Evolutionary conservation across 805 yeast species (phyloP).

Genomic region (Tetrapisispora taiwanensis): DNA sequence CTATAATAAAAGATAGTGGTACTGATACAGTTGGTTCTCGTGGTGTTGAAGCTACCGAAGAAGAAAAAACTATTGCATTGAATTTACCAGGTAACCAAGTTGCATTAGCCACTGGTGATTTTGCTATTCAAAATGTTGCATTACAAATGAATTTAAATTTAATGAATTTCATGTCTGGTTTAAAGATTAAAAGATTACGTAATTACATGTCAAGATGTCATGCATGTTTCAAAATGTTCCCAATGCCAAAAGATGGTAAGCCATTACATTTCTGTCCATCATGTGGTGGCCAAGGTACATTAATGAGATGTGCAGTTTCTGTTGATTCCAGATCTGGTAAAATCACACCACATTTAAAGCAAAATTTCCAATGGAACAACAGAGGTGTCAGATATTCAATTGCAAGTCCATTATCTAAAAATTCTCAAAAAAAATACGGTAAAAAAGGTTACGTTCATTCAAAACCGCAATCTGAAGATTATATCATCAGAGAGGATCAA

Average conservation of each 20-base stretch:
- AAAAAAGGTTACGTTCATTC: slow-evolving; percentile 72
- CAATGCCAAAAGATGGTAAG: slow-evolving; percentile 65
- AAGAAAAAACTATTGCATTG: slow-evolving; percentile 15
- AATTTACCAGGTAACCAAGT: slow-evolving; percentile 42
- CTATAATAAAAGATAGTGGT: slow-evolving; percentile 56
- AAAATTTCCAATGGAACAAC: slow-evolving; percentile 87
- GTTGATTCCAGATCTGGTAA: slow-evolving; percentile 71
- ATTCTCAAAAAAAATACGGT: slow-evolving; percentile 60
- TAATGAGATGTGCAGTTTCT: slow-evolving; percentile 83
- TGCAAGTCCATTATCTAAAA: slow-evolving; percentile 80
- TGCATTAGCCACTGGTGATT: slow-evolving; percentile 91
- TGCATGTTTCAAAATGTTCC: slow-evolving; percentile 82
- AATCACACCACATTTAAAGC: slow-evolving; percentile 77
- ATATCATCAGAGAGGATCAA: slow-evolving; percentile 79
- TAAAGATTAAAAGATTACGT: slow-evolving; percentile 73
- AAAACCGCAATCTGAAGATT: slow-evolving; percentile 44
- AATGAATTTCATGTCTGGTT: slow-evolving; percentile 76
- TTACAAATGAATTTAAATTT: slow-evolving; percentile 82
- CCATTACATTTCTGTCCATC: slow-evolving; percentile 85
- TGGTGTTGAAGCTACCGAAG: slow-evolving; percentile 30
- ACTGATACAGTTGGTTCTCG: slow-evolving; percentile 37
- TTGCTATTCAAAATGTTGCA: slow-evolving; percentile 93
- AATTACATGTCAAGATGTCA: slow-evolving; percentile 95
- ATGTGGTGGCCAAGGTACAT: slow-evolving; percentile 84
- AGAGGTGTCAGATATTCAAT: slow-evolving; percentile 76